Evolutionary conservation across 768 basidiomycete species (phyloP), one percentile per base, ranked within the genome.

Genomic region (Panus rudis): DNA sequence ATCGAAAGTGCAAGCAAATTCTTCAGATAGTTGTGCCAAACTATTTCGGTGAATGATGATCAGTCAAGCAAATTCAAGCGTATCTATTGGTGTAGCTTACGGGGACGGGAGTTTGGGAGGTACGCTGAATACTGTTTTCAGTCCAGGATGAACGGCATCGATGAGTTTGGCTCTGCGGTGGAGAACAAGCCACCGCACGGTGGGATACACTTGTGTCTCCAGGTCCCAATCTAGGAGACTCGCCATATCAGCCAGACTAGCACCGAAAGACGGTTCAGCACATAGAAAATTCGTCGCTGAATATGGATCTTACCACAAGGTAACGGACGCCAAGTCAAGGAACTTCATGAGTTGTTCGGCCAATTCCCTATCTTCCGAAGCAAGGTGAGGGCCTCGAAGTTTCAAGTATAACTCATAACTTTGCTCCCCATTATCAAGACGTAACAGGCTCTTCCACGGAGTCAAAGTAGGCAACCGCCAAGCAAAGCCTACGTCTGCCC

Each of bases 361-460:
- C 14, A 85, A 65, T 19, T 71, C 69, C 42, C 75, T 68, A 49
- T 89, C 87, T 34, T 84, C 84, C 0, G 77, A 66, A 41, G 66
- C 75, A 14, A 81, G 67, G 42, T 80, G 76, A 1, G 76, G 74
- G 2, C 74, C 76, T 49, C 73, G 64, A 39, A 83, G 62, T 45
- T 78, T 80, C 55, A 73, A 66, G 49, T 78, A 76, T 1, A 79
- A 75, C 45, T 83, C 79, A 39, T 77, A 61, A 12, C 68, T 74
- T 33, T 75, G 56, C 21, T 71, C 75, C 13, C 71, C 69, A 13
- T 72, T 64, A 41, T 90, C 84, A 13, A 94, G 57, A 13, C 92
- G 72, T 5, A 98, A 64, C 13, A 98, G 59, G 17, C 89, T 85
- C 57, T 96, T 96, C 94, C 94, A 98, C 4, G 94, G 93, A 13